Conservation (phyloP, 2,329 filamentous ascomycete species). For the Teratosphaeria nubilosa region DNA sequence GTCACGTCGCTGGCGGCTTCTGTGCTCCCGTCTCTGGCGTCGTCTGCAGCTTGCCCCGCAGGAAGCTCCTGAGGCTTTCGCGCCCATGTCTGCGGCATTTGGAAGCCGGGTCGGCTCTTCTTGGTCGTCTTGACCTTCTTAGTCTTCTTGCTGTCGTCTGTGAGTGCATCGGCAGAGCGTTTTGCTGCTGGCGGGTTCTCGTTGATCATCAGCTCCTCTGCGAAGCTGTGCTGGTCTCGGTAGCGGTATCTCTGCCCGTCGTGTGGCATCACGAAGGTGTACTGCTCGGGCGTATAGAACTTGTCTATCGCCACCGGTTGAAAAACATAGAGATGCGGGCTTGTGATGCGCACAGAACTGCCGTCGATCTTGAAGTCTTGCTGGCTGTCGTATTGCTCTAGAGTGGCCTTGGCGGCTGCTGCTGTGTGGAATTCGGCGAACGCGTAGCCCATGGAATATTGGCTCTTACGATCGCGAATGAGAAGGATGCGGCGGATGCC, state of each 20-base stretch:
- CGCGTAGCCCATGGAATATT: conserved; percentile 69
- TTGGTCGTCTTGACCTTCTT: conserved; percentile 39
- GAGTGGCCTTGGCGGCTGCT: conserved; percentile 61
- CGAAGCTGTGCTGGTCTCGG: not conserved
- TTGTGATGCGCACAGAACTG: conserved; percentile 58
- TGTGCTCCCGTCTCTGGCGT: not conserved
- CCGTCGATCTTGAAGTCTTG: conserved; percentile 69
- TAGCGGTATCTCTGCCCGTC: conserved; percentile 13
- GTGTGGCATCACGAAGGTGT: conserved; percentile 10
- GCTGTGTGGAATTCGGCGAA: conserved; percentile 75
- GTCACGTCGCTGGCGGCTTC: conserved; percentile 4
- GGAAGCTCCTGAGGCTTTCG: conserved; percentile 18
- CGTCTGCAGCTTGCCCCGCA: conserved; percentile 4
- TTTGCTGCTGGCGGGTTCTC: conserved; percentile 7
- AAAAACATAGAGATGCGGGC: conserved; percentile 78
- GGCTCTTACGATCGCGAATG: conserved; percentile 59
- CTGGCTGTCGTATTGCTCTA: conserved; percentile 54
- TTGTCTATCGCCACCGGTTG: conserved; percentile 58
- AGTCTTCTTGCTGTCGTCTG: conserved; percentile 11
- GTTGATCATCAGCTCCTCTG: conserved; percentile 12
- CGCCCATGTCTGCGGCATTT: conserved; percentile 16
- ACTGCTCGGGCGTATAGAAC: conserved; percentile 28
- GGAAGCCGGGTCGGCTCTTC: not conserved
- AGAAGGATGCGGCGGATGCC: conserved; percentile 70
- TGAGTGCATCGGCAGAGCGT: not conserved